A percentile compares a stretch with the other conserved stretches of the same genome.
Evolutionary conservation across 2,329 filamentous ascomycete species (phyloP).

Genomic region (Exophiala aquamarina): DNA sequence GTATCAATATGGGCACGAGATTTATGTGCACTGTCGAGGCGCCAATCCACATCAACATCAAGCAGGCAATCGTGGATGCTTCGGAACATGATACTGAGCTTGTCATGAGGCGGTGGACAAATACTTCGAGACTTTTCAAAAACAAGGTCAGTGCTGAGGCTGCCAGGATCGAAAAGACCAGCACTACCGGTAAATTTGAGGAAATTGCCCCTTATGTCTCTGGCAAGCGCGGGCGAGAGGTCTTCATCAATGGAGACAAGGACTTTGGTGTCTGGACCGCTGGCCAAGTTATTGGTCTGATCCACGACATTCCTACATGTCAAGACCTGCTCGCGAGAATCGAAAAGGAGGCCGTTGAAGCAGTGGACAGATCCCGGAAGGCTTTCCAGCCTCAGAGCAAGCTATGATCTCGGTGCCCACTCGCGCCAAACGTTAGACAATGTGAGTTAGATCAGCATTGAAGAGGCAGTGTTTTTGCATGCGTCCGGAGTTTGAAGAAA

Average conservation of each 20-base stretch:
- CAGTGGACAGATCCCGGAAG: slow-evolving; percentile 56
- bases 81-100: slow-evolving; percentile 90
- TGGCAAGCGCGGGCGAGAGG: slow-evolving; percentile 85
- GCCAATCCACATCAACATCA: slow-evolving; percentile 90
- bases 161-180: slow-evolving; percentile 78
- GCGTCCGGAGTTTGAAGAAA: too few relatives aligned
- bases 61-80: slow-evolving; percentile 84
- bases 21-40: slow-evolving; percentile 97
- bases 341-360: slow-evolving; percentile 71
- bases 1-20: slow-evolving; percentile 97
- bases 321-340: slow-evolving; percentile 68
- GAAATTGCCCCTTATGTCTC: slow-evolving; percentile 86
- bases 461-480: too few relatives aligned
- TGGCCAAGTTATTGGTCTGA: slow-evolving; percentile 88
- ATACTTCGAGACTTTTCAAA: slow-evolving; percentile 82
- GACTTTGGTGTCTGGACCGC: slow-evolving; percentile 96
- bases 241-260: slow-evolving; percentile 88
- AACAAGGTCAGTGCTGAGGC: slow-evolving; percentile 86
- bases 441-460: too few relatives aligned
- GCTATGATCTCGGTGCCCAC: too few relatives aligned
- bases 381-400: slow-evolving; percentile 24
- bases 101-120: slow-evolving; percentile 85
- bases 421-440: too few relatives aligned
- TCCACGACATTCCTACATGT: slow-evolving; percentile 65
- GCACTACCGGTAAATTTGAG: slow-evolving; percentile 79